phyloP scores from a whole-genome alignment of 169 alveolate genomes.

The Eimeria necatrix region DNA sequence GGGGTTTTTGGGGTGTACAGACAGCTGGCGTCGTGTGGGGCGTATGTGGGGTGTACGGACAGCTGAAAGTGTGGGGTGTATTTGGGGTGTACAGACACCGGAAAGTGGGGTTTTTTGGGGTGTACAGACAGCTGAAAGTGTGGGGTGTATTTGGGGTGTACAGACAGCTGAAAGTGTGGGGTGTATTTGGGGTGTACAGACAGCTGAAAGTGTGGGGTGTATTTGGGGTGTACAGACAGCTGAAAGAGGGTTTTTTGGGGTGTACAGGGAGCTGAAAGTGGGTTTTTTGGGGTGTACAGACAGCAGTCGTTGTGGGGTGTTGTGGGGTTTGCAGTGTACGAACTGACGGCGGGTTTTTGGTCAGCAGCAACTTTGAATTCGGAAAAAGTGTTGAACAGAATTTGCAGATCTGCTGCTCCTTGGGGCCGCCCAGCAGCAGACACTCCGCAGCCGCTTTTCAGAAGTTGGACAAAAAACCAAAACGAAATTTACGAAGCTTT shows the following conservation, averaged over 20 bases:
- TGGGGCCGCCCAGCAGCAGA: not conserved
- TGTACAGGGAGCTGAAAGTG: too few species aligned
- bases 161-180: not conserved
- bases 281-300: too few species aligned
- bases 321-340: conserved; percentile 23
- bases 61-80: too few species aligned
- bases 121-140: too few species aligned
- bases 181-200: not conserved
- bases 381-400: not conserved
- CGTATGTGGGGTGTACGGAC: too few species aligned
- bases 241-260: too few species aligned
- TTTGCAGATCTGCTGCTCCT: not conserved
- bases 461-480: not conserved
- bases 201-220: not conserved
- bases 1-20: too few species aligned
- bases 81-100: too few species aligned
- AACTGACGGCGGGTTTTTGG: not conserved
- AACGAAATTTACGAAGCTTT: not conserved
- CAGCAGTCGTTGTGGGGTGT: too few species aligned
- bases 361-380: not conserved
- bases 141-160: too few species aligned
- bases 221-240: not conserved
- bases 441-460: not conserved
- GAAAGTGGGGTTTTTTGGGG: too few species aligned
- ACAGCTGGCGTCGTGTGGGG: too few species aligned